These are phyloP conservation scores for Rauvolfia tetraphylla DNA, from an alignment of 257 asterid genomes.

Conservation along the genomic window DNA sequence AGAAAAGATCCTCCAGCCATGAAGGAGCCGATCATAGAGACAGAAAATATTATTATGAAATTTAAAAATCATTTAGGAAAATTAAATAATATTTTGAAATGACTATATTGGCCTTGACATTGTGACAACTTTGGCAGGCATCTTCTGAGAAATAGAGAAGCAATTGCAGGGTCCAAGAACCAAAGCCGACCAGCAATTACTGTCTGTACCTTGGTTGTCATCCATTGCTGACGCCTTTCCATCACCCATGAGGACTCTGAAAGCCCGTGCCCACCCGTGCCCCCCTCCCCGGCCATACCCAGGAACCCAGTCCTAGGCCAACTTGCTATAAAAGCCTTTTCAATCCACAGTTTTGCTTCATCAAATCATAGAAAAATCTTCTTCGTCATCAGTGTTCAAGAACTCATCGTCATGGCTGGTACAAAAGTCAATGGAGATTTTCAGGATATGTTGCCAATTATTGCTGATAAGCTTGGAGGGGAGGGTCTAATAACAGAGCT, in stretches of 20 bases:
- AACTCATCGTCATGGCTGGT: constrained; percentile 17
- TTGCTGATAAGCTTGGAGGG: constrained; percentile 78
- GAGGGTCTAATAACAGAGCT: constrained; percentile 70
- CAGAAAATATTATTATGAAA: background rate
- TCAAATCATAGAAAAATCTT: background rate
- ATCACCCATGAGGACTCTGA: background rate
- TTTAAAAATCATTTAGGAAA: background rate
- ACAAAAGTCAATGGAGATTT: constrained; percentile 29
- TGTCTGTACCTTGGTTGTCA: constrained; percentile 51
- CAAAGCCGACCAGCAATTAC: constrained; percentile 44
- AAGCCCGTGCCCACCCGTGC: background rate
- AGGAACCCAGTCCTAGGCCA: background rate
- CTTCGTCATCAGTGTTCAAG: background rate
- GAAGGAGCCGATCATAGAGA: constrained; percentile 1
- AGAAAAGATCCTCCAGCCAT: background rate
- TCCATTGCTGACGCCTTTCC: constrained; percentile 8
- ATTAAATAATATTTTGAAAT: background rate
- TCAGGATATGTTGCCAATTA: constrained; percentile 65
- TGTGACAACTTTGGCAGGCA: constrained; percentile 13
- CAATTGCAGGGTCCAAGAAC: constrained; percentile 33
- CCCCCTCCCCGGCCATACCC: constrained; percentile 6
- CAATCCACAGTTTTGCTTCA: constrained; percentile 1
- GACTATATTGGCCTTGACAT: background rate
- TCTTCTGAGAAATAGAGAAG: constrained; percentile 50
- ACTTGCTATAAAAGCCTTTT: constrained; percentile 1